phyloP scores from a whole-genome alignment of 257 asterid species.

The Solanum phureja region DNA sequence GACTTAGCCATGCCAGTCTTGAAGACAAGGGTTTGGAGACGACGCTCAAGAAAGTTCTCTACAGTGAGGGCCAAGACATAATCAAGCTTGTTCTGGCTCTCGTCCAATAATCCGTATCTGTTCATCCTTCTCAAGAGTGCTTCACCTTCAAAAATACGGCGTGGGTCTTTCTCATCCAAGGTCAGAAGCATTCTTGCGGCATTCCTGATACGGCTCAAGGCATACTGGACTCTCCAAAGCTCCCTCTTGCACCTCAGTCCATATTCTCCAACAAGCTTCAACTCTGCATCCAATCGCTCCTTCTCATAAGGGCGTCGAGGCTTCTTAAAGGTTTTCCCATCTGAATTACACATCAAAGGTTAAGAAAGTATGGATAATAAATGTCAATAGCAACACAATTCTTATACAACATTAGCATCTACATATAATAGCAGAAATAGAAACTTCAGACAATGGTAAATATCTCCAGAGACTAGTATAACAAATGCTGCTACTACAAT shows the following conservation, averaged over 20 bases:
- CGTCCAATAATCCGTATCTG: slow-evolving; percentile 42
- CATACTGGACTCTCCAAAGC: slow-evolving; percentile 62
- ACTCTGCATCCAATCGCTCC: slow-evolving; percentile 55
- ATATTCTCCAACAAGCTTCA: slow-evolving; percentile 55
- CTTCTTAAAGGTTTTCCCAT: slow-evolving; percentile 15
- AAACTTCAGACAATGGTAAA: neutral
- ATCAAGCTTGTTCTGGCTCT: slow-evolving; percentile 65
- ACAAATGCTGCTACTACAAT: neutral
- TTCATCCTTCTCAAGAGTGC: slow-evolving; percentile 66
- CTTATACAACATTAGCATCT: neutral
- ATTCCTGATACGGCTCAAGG: slow-evolving; percentile 55
- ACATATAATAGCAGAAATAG: neutral
- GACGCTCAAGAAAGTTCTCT: slow-evolving; percentile 62
- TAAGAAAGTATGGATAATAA: neutral
- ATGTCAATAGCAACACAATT: neutral
- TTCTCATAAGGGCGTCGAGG: slow-evolving; percentile 64
- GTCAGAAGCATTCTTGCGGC: slow-evolving; percentile 50
- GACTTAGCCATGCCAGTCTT: too few relatives aligned
- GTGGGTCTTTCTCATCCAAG: slow-evolving; percentile 17
- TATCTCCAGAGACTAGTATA: neutral
- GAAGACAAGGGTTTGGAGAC: slow-evolving; percentile 54
- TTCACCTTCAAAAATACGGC: slow-evolving; percentile 53
- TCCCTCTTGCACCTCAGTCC: slow-evolving; percentile 30
- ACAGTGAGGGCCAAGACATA: slow-evolving; percentile 58
- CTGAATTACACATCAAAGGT: neutral